phyloP scores from a whole-genome alignment of 352 stramenopile species.

The Globisporangium canariense region DNA sequence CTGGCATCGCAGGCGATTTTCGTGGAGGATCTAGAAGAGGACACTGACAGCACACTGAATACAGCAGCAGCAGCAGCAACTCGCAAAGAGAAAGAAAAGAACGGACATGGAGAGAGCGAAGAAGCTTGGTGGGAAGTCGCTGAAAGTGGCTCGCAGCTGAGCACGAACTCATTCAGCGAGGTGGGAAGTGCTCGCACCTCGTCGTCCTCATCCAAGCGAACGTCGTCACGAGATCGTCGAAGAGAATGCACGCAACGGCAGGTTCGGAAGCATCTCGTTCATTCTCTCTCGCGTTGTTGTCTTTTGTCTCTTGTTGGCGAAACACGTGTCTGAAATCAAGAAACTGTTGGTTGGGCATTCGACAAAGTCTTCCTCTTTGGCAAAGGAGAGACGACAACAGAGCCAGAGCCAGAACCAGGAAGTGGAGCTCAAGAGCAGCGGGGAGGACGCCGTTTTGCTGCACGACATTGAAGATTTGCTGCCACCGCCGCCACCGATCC shows the following conservation, averaged over 20 bases:
- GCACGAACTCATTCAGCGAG: constrained; percentile 38
- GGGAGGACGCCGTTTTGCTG: constrained; percentile 39
- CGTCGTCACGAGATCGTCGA: constrained; percentile 20
- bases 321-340: background rate
- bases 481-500: constrained; percentile 35
- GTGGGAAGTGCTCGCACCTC: constrained; percentile 40
- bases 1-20: constrained; percentile 49
- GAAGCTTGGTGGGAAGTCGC: constrained; percentile 55
- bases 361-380: background rate
- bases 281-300: background rate
- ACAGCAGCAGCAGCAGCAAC: constrained; percentile 5
- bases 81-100: constrained; percentile 3
- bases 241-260: constrained; percentile 22
- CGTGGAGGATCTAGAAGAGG: constrained; percentile 17
- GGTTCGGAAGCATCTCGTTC: constrained; percentile 1
- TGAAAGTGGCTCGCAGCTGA: constrained; percentile 23
- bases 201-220: background rate
- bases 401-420: background rate
- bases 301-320: background rate
- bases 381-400: background rate
- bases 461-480: constrained; percentile 66
- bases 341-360: background rate
- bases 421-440: constrained; percentile 1
- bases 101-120: background rate
- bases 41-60: background rate